Evolutionary conservation across 164 flowering plant species (phyloP).

Genomic region (Magnolia sinica): DNA sequence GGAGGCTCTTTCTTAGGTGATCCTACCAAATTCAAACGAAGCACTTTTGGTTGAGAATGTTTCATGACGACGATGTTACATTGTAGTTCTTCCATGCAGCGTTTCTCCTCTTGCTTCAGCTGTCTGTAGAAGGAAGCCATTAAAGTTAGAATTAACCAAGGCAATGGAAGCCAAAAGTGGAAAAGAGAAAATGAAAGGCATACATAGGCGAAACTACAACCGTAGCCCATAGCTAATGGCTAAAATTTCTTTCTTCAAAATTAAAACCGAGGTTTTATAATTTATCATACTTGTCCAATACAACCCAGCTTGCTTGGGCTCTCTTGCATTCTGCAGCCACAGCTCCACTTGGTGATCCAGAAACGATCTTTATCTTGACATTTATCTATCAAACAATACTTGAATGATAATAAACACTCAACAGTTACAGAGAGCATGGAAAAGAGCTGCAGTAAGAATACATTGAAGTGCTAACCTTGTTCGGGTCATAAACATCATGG

Average conservation of each 20-base stretch:
- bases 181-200: background rate
- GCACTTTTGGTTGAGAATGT: slow-evolving; percentile 64
- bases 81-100: slow-evolving; percentile 75
- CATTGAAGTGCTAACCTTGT: slow-evolving; percentile 45
- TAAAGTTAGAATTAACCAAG: slow-evolving; percentile 7
- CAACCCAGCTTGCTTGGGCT: slow-evolving; percentile 84
- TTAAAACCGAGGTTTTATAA: background rate
- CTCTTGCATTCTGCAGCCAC: slow-evolving; percentile 85
- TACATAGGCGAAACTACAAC: background rate
- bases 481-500: slow-evolving; percentile 90
- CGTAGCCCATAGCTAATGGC: background rate
- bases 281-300: slow-evolving; percentile 75
- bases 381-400: slow-evolving; percentile 47
- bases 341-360: slow-evolving; percentile 80
- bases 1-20: slow-evolving; percentile 35
- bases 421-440: background rate
- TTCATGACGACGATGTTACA: slow-evolving; percentile 84
- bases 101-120: slow-evolving; percentile 60
- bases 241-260: background rate
- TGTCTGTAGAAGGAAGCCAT: slow-evolving; percentile 32
- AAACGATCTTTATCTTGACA: slow-evolving; percentile 75
- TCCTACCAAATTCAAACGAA: slow-evolving; percentile 68
- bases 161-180: background rate
- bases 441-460: background rate
- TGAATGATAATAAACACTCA: background rate